Evolutionary conservation across 1,139 yeast genomes (phyloP).

Genomic region (Diutina siamensis): DNA sequence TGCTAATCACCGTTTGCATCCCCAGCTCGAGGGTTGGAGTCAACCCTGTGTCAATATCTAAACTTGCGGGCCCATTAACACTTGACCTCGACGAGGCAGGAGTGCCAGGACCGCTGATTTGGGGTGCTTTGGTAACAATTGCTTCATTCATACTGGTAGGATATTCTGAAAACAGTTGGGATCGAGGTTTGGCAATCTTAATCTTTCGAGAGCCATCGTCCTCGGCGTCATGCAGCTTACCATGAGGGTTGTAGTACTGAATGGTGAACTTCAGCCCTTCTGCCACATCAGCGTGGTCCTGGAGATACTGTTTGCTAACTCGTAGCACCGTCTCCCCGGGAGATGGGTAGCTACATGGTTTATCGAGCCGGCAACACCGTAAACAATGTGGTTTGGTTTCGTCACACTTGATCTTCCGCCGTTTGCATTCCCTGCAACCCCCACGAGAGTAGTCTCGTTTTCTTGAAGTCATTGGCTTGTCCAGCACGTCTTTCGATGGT

Average conservation of each 20-base stretch:
- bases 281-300: neutral
- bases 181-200: neutral
- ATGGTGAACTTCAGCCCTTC: neutral
- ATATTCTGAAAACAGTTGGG: no score
- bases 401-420: conserved; percentile 57
- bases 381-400: conserved; percentile 38
- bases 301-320: neutral
- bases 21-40: no score
- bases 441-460: conserved; percentile 55
- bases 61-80: no score
- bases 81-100: no score
- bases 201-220: no score
- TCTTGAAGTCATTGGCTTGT: conserved; percentile 14
- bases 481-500: no score
- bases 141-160: no score
- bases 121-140: no score
- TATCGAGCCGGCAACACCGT: neutral
- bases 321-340: conserved; percentile 1
- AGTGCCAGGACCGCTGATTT: no score
- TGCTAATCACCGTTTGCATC: no score
- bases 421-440: conserved; percentile 58
- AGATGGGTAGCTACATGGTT: neutral
- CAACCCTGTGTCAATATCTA: no score
- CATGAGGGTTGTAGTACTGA: neutral
- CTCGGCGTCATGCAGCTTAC: no score